Percentiles rank a stretch among this genome's conserved stretches.
Conservation (phyloP, 2,329 filamentous ascomycete species). For the Elsinoe arachidis region DNA sequence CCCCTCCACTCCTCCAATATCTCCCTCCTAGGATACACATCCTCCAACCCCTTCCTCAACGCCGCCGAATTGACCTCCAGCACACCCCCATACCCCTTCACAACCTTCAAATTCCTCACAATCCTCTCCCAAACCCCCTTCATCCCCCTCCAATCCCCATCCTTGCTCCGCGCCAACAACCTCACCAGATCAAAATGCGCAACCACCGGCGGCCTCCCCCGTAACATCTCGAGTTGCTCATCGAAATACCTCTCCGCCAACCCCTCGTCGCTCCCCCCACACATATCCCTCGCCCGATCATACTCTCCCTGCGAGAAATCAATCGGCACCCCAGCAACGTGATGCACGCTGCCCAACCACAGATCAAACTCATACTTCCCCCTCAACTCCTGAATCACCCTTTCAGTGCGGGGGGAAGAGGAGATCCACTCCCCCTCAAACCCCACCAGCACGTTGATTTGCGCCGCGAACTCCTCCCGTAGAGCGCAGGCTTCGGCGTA, state of each 20-base stretch:
- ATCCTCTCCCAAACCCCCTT: conserved; percentile 64
- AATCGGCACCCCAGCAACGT: conserved; percentile 77
- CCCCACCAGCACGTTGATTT: conserved; percentile 74
- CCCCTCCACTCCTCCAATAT: conserved; percentile 59
- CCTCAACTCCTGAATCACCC: conserved; percentile 51
- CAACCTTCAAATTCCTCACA: conserved; percentile 61
- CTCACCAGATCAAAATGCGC: conserved; percentile 93
- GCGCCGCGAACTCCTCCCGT: conserved; percentile 56
- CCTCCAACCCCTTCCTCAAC: conserved; percentile 77
- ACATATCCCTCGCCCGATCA: conserved; percentile 47
- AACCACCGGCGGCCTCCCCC: conserved; percentile 65
- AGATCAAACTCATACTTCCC: conserved; percentile 64
- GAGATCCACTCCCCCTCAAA: conserved; percentile 95
- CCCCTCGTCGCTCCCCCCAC: conserved; percentile 58
- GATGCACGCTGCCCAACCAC: conserved; percentile 89
- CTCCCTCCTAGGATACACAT: conserved; percentile 75
- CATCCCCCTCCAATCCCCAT: conserved; percentile 21
- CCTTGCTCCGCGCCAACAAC: conserved; percentile 57
- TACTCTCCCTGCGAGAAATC: conserved; percentile 72
- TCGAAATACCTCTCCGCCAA: conserved; percentile 84
- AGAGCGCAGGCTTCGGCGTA: conserved; percentile 66
- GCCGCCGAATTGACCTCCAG: conserved; percentile 85
- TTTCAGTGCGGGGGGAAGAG: conserved; percentile 44
- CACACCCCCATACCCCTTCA: conserved; percentile 67
- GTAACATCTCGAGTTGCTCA: conserved; percentile 73